Base-by-base conservation (phyloP, 1,139 yeast species). In the Kazachstania sp. region DNA sequence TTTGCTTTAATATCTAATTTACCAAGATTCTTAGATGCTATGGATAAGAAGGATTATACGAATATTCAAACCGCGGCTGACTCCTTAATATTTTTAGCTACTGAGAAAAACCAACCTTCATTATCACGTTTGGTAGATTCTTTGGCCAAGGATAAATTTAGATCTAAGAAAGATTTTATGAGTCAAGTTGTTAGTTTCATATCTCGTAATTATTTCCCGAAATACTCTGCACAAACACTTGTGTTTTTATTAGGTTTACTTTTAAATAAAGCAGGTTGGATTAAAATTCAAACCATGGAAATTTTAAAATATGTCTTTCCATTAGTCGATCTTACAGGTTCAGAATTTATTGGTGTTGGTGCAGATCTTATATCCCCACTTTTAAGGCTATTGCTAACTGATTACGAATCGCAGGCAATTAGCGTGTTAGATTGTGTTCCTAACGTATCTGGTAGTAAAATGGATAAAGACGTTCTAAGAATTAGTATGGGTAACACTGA, bases 321-420 rank as follows among this genome's bases (percentile, higher is more conserved):
- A 1, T 70, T 77, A 50, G 81, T 90, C 12, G 92, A 92, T 60
- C 71, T 90, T 49, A 79, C 79, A 45, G 71, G 84, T 44, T 87
- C 85, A 18, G 95, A 85, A 56, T 88, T 88, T 62, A 74, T 78
- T 37, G 95, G 95, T 2, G 83, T 88, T 41, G 98, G 98, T 5
- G 98, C 98, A 0, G 98, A 92, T 62, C 71, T 92, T 47, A 86
- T 94, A 4, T 84, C 96, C 1, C 98, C 99, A 1, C 70, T 94
- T 45, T 71, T 94, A 52, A 73, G 97, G 44, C 71, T 94, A 37
- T 69, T 94, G 37, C 74, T 86, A 52, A 88, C 97, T 0, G 95
- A 88, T 44, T 83, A 78, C 65, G 97, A 95, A 1, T 88, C 86
- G 52, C 81, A 80, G 41, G 97, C 97, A 0, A 69, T 94, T 39